Evolutionary conservation across 176 grass and related monocot genomes (phyloP), one percentile per base, ranked within the genome.

Genomic region (Oryza glumipatula): DNA sequence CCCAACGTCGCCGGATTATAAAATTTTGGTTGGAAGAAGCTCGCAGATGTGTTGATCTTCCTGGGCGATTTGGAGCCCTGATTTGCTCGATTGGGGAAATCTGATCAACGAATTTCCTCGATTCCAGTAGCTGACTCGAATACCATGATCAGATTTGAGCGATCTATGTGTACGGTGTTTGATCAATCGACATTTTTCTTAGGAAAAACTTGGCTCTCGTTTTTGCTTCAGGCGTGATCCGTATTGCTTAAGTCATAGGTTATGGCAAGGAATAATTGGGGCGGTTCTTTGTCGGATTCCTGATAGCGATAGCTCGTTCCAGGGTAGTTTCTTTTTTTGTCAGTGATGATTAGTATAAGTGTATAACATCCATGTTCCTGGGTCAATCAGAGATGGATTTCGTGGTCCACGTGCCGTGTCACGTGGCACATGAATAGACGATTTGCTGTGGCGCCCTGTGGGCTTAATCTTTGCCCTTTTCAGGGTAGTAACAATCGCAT

Each of bases 381-480:
- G 73, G 4, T 11, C 39, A 67, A 78, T 44, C 13, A 4, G 30
- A 39, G 44, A 36, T 67, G 9, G 79, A 36, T 68, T 67, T 78
- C 3, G 24, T 61, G 8, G 26, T 26, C 38, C 68, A 65, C 39
- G 35, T 82, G 58, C 11, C 13, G 4, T 52, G 13, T 8, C 44
- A 82, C 47, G 35, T 48, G 7, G 1, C 47, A 41, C 47, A 74
- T 24, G 63, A n/a, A 69, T 90, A 69, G 4, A 68, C 32, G 69
- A 67, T 74, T 74, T 3, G n/a, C 58, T 63, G 6, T 52, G 14
- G 49, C 14, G 4, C 17, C 17, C 28, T 72, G 22, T 73, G 65
- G 38, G 72, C 11, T 46, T 77, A 48, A 5, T 72, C 46, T 72
- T 72, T 73, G 23, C 44, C 13, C 17, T 86, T 86, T 73, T 82